Conservation (phyloP, 129 eudicot genomes). For the Silybum marianum region DNA sequence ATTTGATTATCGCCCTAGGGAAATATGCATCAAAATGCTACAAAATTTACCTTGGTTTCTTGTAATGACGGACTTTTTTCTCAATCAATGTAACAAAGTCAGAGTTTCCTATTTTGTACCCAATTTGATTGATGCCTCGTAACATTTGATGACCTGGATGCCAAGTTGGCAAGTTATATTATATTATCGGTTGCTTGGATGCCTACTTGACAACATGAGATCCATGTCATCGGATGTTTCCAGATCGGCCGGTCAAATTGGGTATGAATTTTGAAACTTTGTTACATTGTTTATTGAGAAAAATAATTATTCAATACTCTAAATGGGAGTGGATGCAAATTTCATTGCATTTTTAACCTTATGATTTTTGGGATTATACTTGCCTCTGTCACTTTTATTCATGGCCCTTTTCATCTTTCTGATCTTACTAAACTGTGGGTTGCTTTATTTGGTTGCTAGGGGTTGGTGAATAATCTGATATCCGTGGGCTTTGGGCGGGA, state of each 20-base stretch:
- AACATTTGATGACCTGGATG: not conserved
- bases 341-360: not conserved
- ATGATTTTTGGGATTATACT: not conserved
- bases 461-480: slow-evolving; percentile 85
- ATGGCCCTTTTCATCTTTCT: not conserved
- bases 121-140: not conserved
- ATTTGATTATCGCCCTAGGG: too few relatives aligned
- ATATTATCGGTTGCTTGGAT: too few relatives aligned
- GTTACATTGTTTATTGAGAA: not conserved
- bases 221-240: not conserved
- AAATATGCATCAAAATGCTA: not conserved
- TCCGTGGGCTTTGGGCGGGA: slow-evolving; percentile 92
- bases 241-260: not conserved
- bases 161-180: not conserved
- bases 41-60: not conserved
- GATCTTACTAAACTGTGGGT: not conserved
- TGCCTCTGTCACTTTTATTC: not conserved
- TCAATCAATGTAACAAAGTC: not conserved
- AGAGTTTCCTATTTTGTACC: not conserved
- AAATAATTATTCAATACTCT: not conserved
- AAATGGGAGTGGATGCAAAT: not conserved
- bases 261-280: not conserved
- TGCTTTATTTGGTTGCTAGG: slow-evolving; percentile 45
- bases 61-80: not conserved
- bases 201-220: not conserved